Conservation (phyloP, 495 filamentous ascomycete species). For the Lasiosphaeriaceae sp. region DNA sequence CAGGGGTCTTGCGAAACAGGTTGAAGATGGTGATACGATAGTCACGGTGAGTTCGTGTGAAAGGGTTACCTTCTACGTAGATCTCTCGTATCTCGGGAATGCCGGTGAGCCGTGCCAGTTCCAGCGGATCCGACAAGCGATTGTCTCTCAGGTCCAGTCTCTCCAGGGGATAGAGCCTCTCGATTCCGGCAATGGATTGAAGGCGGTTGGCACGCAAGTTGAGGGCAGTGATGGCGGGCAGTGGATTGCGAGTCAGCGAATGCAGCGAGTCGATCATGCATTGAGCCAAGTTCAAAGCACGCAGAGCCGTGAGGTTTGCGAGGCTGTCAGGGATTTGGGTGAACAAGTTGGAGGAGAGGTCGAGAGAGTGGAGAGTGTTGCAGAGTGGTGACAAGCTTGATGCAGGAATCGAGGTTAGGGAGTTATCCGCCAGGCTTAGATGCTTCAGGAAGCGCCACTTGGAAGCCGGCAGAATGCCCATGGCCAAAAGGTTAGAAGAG, state of each 20-base stretch:
- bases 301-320: slow-evolving; percentile 71
- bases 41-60: slow-evolving; percentile 77
- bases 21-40: slow-evolving; percentile 94
- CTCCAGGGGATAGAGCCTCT: slow-evolving; percentile 82
- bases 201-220: slow-evolving; percentile 90
- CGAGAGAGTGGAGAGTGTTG: slow-evolving; percentile 81
- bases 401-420: slow-evolving; percentile 70
- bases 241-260: slow-evolving; percentile 76
- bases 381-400: slow-evolving; percentile 75
- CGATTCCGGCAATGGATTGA: slow-evolving; percentile 82
- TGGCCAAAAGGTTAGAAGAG: slow-evolving; percentile 64
- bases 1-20: slow-evolving; percentile 87
- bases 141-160: slow-evolving; percentile 91
- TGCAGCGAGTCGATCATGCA: slow-evolving; percentile 98
- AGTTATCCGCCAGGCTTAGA: slow-evolving; percentile 87
- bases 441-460: slow-evolving; percentile 96
- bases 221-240: slow-evolving; percentile 89
- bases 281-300: slow-evolving; percentile 85
- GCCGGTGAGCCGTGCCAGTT: slow-evolving; percentile 83
- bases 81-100: slow-evolving; percentile 90
- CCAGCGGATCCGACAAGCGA: slow-evolving; percentile 80
- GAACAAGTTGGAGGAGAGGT: slow-evolving; percentile 88
- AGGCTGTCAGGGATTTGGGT: slow-evolving; percentile 87
- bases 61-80: slow-evolving; percentile 86
- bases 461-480: slow-evolving; percentile 65